Evolutionary conservation across 345 rosid species (phyloP).

Genomic region (Murraya koenigii): DNA sequence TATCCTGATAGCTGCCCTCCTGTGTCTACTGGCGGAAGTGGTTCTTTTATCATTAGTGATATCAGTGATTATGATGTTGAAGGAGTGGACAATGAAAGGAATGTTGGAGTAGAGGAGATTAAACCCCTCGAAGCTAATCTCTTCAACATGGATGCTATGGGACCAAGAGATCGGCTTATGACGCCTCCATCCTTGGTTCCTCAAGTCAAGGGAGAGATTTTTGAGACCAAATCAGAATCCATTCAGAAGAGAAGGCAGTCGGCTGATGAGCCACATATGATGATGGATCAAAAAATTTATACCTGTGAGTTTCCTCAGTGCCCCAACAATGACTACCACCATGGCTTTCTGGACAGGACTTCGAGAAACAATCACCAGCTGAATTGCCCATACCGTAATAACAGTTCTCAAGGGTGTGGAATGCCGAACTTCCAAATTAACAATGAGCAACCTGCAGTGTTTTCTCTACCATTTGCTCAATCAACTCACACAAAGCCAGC

Average conservation of each 20-base stretch:
- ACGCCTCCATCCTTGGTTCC: constrained; percentile 30
- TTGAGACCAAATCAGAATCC: constrained; percentile 29
- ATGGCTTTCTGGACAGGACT: constrained; percentile 53
- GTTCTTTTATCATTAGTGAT: constrained; percentile 47
- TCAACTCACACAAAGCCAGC: constrained; percentile 15
- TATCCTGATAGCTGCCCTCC: constrained; percentile 58
- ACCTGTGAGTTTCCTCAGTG: constrained; percentile 60
- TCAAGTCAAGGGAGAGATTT: constrained; percentile 54
- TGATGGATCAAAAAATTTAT: constrained; percentile 34
- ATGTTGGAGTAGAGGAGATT: constrained; percentile 37
- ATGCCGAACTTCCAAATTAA: constrained; percentile 33
- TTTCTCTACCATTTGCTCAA: constrained; percentile 38
- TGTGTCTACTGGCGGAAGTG: constrained; percentile 37
- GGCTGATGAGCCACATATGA: constrained; percentile 25
- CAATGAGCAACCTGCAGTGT: constrained; percentile 25
- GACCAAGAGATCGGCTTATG: constrained; percentile 24
- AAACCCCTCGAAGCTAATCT: constrained; percentile 43
- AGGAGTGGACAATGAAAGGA: constrained; percentile 37
- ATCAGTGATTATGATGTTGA: constrained; percentile 75
- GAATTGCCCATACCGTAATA: constrained; percentile 41
- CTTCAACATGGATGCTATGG: constrained; percentile 29
- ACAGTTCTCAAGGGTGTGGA: constrained; percentile 33
- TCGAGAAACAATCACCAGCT: constrained; percentile 74
- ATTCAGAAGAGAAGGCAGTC: constrained; percentile 55
- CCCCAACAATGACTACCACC: constrained; percentile 43